Evolutionary conservation across 192 early-diverging fungal genomes (phyloP), one percentile per base, ranked within the genome.

Genomic region (Chytriomyces sp.): DNA sequence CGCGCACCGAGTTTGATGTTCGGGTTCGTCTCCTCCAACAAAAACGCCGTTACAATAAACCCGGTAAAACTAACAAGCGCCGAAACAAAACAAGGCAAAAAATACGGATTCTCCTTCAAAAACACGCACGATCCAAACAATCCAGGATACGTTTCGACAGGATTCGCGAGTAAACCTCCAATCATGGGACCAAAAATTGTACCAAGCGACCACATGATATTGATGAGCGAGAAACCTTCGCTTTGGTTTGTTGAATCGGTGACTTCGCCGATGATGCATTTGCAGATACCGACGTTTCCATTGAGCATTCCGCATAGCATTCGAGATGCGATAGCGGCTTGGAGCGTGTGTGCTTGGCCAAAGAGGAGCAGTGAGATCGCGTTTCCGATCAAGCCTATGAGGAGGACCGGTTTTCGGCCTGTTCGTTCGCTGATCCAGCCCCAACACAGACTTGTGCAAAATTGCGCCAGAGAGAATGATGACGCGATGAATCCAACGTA

Each of bases 161-260:
- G 96, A 26, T 94, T 83, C 0, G 91, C 81, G 2, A 97, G 89
- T 20, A 92, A 85, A 16, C 96, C 94, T 47, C 94, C 94, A n/a
- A 94, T 80, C 0, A 89, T 79, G 0, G 93, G 91, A 0, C 94
- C 92, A 28, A 45, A 72, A 28, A 72, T 72, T 26, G 50, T 72
- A 18, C 69, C 69, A 10, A 72, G 45, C 7, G 49, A 26, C 69
- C 69, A 72, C 53, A 72, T 60, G 28, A 77, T 64, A 64, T 91
- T 91, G 80, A 93, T 87, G 35, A 94, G 57, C 7, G 90, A 84
- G 81, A 95, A 95, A n/a, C n/a, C n/a, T n/a, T 35, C 35, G 35
- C 35, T 82, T 64, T 90, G 89, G 81, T 97, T 97, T 0, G 92
- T 89, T 5, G 87, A 80, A 72, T 97, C 95, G n/a, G 94, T 90